Evolutionary conservation across 352 stramenopile genomes (phyloP), one percentile per base, ranked within the genome.

Genomic region (Phytopythium chamaehyphon): DNA sequence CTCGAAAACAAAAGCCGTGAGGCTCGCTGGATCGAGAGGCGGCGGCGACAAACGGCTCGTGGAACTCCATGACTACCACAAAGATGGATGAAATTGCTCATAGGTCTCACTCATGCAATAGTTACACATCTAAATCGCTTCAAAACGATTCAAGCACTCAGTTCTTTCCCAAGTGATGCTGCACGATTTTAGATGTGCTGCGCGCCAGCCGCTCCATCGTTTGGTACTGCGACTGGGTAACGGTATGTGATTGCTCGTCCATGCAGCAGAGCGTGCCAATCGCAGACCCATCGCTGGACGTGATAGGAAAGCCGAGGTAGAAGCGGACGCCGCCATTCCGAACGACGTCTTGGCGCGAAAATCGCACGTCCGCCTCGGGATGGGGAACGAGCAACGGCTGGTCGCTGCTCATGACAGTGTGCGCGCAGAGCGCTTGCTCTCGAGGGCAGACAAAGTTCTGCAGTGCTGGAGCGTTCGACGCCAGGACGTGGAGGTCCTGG

Each of bases 251-350:
- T 49, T 76, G 53, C 2, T 24, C 59, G 44, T 85, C 65, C 11
- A 85, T 46, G 42, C 72, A 86, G 55, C 73, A 87, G 39, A 89
- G 68, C 0, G 73, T 68, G 2, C 73, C 78, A 19, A 87, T 58
- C 9, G 74, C 61, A 35, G 60, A 33, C 9, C 28, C 59, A 16
- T 56, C 56, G 44, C 72, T 61, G n/a, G 68, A 57, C 26, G 53
- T 57, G 37, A 89, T 52, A 1, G 78, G 78, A 57, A 90, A 86
- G 9, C 76, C 78, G 66, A 64, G 18, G 61, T 90, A 90, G 62
- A 82, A 89, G 38, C 66, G 72, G 18, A 77, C 47, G 22, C 63
- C 72, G 1, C 73, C 51, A 7, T 62, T 47, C 31, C 65, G 58
- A 21, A 83, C 61, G 28, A 59, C 36, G 19, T 62, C 59, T 47